Base-by-base conservation (phyloP, 1,139 yeast species). In the Sugiyamaella novakii region DNA sequence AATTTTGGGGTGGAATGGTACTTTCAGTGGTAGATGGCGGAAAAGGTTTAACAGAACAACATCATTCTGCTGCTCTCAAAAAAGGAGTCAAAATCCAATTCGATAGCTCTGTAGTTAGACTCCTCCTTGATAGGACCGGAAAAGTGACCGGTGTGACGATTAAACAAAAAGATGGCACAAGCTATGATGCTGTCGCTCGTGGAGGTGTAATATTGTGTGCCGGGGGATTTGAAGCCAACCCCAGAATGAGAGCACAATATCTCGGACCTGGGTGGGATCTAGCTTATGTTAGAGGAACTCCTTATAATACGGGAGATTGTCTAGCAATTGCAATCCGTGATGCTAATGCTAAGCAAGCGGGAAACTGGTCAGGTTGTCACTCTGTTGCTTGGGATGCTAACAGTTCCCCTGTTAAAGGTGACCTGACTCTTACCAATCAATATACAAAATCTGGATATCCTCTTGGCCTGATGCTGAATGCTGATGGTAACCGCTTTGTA, bases 211-310 rank as follows among this genome's bases (percentile, higher is more conserved):
- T 28, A 5, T 10, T 28, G n/a, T 8, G 14, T 28, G 31, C 14
- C 5, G 31, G 31, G 8, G 31, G 31, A 28, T 28, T 28, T 28
- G 31, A 28, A 28, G 31, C 31, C 14, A 28, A 28, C 8, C 31
- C 31, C 8, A 28, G 8, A 10, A 28, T 28, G 31, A 10, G 31
- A 28, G 31, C 31, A 28, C 14, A 28, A 28, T 28, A 28, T 12
- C 31, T 28, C 6, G 31, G 31, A 28, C 31, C 31, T 28, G 31
- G 31, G 4, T 28, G 31, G 31, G 31, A 28, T 28, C 31, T 28
- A 5, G 31, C 31, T 11, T 10, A 28, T 28, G 31, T 28, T 28
- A 28, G 31, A 12, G 31, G 31, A 5, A 28, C 31, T 5, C 31
- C 31, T 10, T 28, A 28, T 28, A 28, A 28, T 28, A 28, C 31